These are phyloP conservation scores for Rhypophila decipiens DNA, from an alignment of 495 filamentous ascomycete genomes.

Conservation along the genomic window DNA sequence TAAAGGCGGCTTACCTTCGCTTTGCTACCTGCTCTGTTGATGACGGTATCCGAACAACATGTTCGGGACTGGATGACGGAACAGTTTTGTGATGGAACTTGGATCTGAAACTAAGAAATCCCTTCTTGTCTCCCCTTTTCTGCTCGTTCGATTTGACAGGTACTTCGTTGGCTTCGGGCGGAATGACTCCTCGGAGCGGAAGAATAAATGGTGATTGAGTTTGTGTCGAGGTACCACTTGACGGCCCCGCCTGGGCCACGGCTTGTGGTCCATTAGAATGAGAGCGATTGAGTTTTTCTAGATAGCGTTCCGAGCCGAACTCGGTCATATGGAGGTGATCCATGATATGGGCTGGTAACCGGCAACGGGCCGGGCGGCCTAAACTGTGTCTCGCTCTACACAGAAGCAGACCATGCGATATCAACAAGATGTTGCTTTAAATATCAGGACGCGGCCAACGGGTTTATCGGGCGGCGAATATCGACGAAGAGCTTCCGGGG, in stretches of 20 bases:
- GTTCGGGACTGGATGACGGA: constrained; percentile 5
- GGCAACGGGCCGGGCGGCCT: constrained; percentile 15
- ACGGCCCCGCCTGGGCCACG: constrained; percentile 18
- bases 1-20: constrained; percentile 11
- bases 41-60: constrained; percentile 14
- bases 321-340: constrained; percentile 51
- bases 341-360: constrained; percentile 18
- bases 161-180: constrained; percentile 16
- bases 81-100: constrained; percentile 22
- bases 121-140: constrained; percentile 30
- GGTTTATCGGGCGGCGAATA: constrained; percentile 20
- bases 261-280: constrained; percentile 23
- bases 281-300: constrained; percentile 42
- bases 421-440: constrained; percentile 12
- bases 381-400: constrained; percentile 15
- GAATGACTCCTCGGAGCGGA: constrained; percentile 30
- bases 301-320: constrained; percentile 51
- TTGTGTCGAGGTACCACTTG: constrained; percentile 3
- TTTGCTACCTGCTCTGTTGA: constrained; percentile 10
- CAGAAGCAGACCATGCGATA: constrained; percentile 7
- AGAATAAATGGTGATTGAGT: constrained; percentile 33
- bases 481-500: constrained; percentile 29
- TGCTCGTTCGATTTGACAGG: constrained; percentile 20
- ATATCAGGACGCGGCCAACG: constrained; percentile 30
- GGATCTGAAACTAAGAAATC: constrained; percentile 18